Conservation (phyloP, 1,139 yeast species). For the Meyerozyma sp. region DNA sequence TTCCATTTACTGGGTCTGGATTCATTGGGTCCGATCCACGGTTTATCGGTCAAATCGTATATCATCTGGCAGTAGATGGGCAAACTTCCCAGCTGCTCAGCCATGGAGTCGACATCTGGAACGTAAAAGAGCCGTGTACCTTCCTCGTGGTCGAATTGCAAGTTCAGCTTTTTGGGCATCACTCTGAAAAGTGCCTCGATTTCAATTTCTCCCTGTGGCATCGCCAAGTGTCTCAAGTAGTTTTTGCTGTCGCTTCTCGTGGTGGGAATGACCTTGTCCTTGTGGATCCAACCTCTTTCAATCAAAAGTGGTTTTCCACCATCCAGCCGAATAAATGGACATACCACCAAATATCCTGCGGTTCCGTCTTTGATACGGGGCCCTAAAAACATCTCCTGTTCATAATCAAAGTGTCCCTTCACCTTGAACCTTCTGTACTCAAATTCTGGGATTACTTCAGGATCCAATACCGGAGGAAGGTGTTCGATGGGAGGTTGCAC, state of each 20-base stretch:
- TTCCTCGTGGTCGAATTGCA: conserved; percentile 72
- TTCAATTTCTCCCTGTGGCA: conserved; percentile 72
- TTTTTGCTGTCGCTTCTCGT: conserved; percentile 36
- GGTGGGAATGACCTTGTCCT: conserved; percentile 63
- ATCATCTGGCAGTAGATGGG: conserved; percentile 79
- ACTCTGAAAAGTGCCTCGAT: conserved; percentile 69
- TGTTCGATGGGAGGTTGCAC: conserved; percentile 64
- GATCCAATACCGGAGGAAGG: conserved; percentile 57
- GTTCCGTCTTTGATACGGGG: conserved; percentile 76
- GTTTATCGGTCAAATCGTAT: conserved; percentile 58
- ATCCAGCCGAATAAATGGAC: conserved; percentile 73
- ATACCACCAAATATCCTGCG: conserved; percentile 73
- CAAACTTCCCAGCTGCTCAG: conserved; percentile 56
- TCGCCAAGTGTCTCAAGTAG: conserved; percentile 55
- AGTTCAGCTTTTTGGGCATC: conserved; percentile 62
- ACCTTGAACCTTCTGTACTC: conserved; percentile 75
- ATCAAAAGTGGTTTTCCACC: conserved; percentile 71
- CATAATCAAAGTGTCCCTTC: conserved; percentile 76
- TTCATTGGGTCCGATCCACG: conserved; percentile 30
- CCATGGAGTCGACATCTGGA: conserved; percentile 81
- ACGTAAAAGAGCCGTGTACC: conserved; percentile 61
- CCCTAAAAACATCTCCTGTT: conserved; percentile 87
- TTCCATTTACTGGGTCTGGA: not conserved
- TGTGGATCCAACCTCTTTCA: conserved; percentile 91
- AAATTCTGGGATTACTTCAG: conserved; percentile 56